A percentile compares a stretch with the other conserved stretches of the same genome.
These are phyloP conservation scores for Fusarium sp. DNA, from an alignment of 2,329 filamentous ascomycete genomes.

Conservation along the genomic window DNA sequence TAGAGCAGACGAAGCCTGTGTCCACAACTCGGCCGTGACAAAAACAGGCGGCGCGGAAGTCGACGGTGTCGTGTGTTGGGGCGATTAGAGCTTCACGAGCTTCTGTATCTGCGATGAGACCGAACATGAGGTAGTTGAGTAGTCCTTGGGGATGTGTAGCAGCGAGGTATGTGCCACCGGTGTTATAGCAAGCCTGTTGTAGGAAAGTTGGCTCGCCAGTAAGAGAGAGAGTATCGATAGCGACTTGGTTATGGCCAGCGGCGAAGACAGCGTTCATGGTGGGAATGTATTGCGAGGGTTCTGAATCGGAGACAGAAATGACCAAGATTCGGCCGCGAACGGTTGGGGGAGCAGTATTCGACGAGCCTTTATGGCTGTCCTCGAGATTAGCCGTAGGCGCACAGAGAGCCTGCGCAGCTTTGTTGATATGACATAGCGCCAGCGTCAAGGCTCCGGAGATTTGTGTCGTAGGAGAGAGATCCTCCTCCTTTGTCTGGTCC, in stretches of 20 bases:
- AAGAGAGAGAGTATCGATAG: constrained; percentile 90
- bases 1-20: constrained; percentile 92
- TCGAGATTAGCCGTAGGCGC: constrained; percentile 59
- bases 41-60: constrained; percentile 98
- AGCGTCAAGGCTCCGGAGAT: constrained; percentile 91
- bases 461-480: constrained; percentile 79
- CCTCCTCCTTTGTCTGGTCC: constrained; percentile 67
- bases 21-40: constrained; percentile 92
- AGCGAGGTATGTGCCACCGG: constrained; percentile 63
- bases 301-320: constrained; percentile 83
- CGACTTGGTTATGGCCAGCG: constrained; percentile 84
- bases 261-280: constrained; percentile 99
- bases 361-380: constrained; percentile 47
- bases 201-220: constrained; percentile 88
- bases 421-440: constrained; percentile 90
- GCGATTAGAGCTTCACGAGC: constrained; percentile 71
- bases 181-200: constrained; percentile 81
- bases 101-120: constrained; percentile 74
- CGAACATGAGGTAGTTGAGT: constrained; percentile 94
- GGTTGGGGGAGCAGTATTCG: constrained; percentile 40
- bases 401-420: constrained; percentile 72
- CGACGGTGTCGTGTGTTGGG: constrained; percentile 85
- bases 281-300: constrained; percentile 92
- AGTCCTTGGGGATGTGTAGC: constrained; percentile 71
- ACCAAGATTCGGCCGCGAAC: constrained; percentile 77